Base-by-base conservation (phyloP, 2,329 filamentous ascomycete species). In the Penicillium sp. region DNA sequence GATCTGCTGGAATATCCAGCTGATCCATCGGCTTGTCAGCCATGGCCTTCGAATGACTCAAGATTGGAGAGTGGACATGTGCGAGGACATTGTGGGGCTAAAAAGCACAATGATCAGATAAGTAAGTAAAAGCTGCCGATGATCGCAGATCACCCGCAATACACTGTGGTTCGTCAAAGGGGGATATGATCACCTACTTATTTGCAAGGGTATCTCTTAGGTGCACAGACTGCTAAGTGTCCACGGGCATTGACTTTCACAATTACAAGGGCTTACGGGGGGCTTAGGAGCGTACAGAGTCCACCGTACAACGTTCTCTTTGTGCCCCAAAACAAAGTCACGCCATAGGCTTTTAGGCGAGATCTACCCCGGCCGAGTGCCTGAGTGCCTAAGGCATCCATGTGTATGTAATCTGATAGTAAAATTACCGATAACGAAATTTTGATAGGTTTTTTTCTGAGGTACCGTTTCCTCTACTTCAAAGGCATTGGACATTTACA, bases 381-480 rank as follows among this genome's bases (percentile, higher is more conserved):
- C 0, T 15, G 6, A 4, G 19, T 27, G 33, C 49, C 44, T 52
- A 10, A 57, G 47, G 54, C 29, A 44, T 1, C 8, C 15, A 4
- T 36, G 29, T 23, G 15, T 41, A 41, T 48, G 49, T 59, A 55
- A 29, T 15, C 48, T 58, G 58, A 59, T 25, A 17, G 53, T 36
- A 35, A 49, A 55, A 55, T 60, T 58, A 52, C 44, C 44, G 55
- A 58, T 58, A 58, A 58, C 51, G 55, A 58, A 58, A 55, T 44
- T 58, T 58, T 45, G 55, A 44, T 31, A 35, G 33, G 21, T 39
- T 55, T 49, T 23, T 38, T 17, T n/a, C 43, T n/a, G 10, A 23
- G 21, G n/a, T 35, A 21, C 23, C 10, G 9, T 17, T 52, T 7
- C 6, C 17, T 53, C 42, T 42, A 23, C 29, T 15, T 36, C 39